These are phyloP conservation scores for Domatiomyces globalis DNA, from an alignment of 2,329 filamentous ascomycete genomes.

Conservation along the genomic window DNA sequence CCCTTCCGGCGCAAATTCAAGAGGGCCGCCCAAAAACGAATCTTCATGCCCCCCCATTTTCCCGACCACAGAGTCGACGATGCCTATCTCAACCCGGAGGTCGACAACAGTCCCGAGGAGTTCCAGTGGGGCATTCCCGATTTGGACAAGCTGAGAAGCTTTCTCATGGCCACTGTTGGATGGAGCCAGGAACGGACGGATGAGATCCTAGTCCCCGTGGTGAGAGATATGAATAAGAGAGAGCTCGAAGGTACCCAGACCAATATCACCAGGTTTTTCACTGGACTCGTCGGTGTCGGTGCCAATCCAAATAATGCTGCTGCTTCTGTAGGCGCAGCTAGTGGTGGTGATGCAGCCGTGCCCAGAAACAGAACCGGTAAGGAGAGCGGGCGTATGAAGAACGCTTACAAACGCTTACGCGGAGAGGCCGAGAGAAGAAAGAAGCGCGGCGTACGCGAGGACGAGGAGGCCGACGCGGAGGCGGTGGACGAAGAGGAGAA, in stretches of 20 bases:
- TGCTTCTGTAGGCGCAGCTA: slow-evolving; percentile 40
- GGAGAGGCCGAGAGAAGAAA: slow-evolving; percentile 33
- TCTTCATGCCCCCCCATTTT: slow-evolving; percentile 72
- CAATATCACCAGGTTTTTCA: slow-evolving; percentile 90
- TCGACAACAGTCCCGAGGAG: slow-evolving; percentile 59
- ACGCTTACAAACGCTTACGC: slow-evolving; percentile 55
- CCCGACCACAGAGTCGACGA: slow-evolving; percentile 64
- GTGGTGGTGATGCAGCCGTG: slow-evolving; percentile 19
- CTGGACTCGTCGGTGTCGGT: slow-evolving; percentile 56
- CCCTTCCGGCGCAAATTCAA: slow-evolving; percentile 77
- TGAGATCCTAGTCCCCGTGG: slow-evolving; percentile 88
- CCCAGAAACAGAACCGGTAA: slow-evolving; percentile 49
- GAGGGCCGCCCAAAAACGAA: slow-evolving; percentile 58
- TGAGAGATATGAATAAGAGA: slow-evolving; percentile 83
- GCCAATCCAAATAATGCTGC: slow-evolving; percentile 36
- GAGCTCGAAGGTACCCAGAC: slow-evolving; percentile 83
- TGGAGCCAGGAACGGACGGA: slow-evolving; percentile 88
- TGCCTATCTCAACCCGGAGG: slow-evolving; percentile 75
- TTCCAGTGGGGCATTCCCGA: slow-evolving; percentile 97
- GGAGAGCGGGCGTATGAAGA: slow-evolving; percentile 62
- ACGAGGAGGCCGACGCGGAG: slow-evolving; percentile 31
- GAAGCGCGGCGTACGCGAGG: slow-evolving; percentile 4
- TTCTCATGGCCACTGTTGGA: slow-evolving; percentile 81
- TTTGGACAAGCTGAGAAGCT: slow-evolving; percentile 66
- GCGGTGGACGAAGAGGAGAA: slow-evolving; percentile 1